These are phyloP conservation scores for Phyllostachys edulis DNA, from an alignment of 176 grass and related monocot genomes.

Conservation along the genomic window DNA sequence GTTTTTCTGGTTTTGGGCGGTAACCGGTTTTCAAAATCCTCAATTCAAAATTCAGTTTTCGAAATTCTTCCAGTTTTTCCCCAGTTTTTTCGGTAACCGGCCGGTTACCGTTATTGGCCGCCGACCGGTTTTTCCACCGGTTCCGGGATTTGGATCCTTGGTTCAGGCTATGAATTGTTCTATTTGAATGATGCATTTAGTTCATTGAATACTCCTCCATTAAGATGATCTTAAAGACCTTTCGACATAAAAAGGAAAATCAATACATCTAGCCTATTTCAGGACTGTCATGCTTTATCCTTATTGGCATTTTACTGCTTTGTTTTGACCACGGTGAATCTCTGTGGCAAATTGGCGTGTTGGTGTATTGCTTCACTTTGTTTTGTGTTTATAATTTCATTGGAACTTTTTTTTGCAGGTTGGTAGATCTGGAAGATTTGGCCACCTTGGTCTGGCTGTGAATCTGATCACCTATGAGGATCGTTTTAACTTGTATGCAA, in stretches of 20 bases:
- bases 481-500: constrained; percentile 85
- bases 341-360: not conserved
- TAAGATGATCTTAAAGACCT: not conserved
- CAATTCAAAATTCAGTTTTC: too few species aligned
- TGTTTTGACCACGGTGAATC: not conserved
- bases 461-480: constrained; percentile 96
- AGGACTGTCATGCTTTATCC: constrained; percentile 6
- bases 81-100: too few species aligned
- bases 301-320: not conserved
- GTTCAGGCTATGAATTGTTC: not conserved
- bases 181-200: not conserved
- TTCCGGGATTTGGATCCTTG: too few species aligned
- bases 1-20: too few species aligned
- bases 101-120: too few species aligned
- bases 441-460: constrained; percentile 83
- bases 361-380: not conserved
- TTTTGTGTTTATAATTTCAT: not conserved
- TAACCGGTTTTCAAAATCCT: too few species aligned
- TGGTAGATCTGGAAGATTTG: constrained; percentile 92
- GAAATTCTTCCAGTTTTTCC: too few species aligned
- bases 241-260: not conserved
- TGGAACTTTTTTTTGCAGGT: constrained; percentile 49
- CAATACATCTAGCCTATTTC: not conserved
- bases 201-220: not conserved
- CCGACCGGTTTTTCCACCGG: too few species aligned